Conservation (phyloP, 192 early-diverging fungal genomes). For the Backusella sp. region DNA sequence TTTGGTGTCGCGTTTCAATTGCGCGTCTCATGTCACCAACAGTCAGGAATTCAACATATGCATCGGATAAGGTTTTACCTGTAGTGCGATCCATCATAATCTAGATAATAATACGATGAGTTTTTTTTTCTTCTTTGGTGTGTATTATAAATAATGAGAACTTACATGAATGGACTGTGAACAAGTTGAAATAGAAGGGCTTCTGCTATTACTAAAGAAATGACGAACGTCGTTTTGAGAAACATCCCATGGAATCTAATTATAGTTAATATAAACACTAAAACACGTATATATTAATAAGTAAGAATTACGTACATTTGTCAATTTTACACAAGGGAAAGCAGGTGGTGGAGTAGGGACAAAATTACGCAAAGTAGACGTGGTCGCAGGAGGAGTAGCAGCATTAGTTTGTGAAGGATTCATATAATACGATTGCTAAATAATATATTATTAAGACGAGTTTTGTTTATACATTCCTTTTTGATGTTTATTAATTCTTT, state of each 20-base stretch:
- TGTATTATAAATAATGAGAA: not conserved
- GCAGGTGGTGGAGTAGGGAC: not conserved
- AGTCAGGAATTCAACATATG: slow-evolving; percentile 63
- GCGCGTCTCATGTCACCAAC: slow-evolving; percentile 50
- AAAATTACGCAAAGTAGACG: not conserved
- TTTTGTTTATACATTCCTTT: not conserved
- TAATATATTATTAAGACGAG: not conserved
- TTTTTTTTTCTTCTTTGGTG: not conserved
- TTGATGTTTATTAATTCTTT: not conserved
- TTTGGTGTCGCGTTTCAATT: slow-evolving; percentile 48
- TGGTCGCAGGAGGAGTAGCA: not conserved
- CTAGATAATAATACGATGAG: slow-evolving; percentile 11
- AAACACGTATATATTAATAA: not conserved
- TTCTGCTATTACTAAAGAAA: slow-evolving; percentile 43
- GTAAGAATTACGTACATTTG: slow-evolving; percentile 1
- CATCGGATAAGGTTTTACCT: slow-evolving; percentile 71
- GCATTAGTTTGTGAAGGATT: not conserved
- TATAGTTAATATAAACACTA: not conserved
- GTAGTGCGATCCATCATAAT: slow-evolving; percentile 61
- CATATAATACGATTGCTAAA: not conserved
- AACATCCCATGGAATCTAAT: slow-evolving; percentile 59
- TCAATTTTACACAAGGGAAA: slow-evolving; percentile 15
- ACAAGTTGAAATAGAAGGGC: slow-evolving; percentile 42
- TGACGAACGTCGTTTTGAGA: slow-evolving; percentile 48
- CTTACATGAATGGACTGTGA: slow-evolving; percentile 55